Conservation (phyloP, 352 stramenopile genomes). For the Phytopythium helicoides region DNA sequence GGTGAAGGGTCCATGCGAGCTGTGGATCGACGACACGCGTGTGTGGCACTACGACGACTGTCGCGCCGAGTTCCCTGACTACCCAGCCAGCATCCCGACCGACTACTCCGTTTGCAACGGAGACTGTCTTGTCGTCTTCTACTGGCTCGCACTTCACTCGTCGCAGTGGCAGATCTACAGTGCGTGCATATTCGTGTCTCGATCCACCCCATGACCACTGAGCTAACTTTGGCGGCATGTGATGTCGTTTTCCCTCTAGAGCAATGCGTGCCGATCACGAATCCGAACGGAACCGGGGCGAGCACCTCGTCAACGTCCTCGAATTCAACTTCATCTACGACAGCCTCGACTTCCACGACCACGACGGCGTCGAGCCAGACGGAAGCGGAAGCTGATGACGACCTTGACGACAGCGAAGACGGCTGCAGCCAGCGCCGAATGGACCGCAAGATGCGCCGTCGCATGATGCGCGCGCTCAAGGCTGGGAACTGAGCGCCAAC, state of each 20-base stretch:
- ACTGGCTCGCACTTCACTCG: conserved; percentile 45
- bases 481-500: too few species aligned
- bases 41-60: conserved; percentile 54
- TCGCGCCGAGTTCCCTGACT: conserved; percentile 25
- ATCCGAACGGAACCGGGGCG: conserved; percentile 8
- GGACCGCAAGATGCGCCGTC: conserved; percentile 9
- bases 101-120: conserved; percentile 48
- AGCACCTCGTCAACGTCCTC: neutral
- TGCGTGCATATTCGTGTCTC: too few species aligned
- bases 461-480: conserved; percentile 5
- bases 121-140: conserved; percentile 46
- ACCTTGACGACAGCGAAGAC: conserved; percentile 7
- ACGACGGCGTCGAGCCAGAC: neutral
- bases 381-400: neutral
- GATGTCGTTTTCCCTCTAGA: conserved; percentile 5
- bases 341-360: neutral
- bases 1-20: conserved; percentile 40
- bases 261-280: conserved; percentile 29
- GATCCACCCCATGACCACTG: too few species aligned
- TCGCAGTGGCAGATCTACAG: conserved; percentile 43
- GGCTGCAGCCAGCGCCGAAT: conserved; percentile 7
- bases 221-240: too few species aligned
- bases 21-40: conserved; percentile 41
- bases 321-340: neutral
- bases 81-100: conserved; percentile 43